Evolutionary conservation across 306 rosid genomes (phyloP), one percentile per base, ranked within the genome.

Genomic region (Prunus davidiana): DNA sequence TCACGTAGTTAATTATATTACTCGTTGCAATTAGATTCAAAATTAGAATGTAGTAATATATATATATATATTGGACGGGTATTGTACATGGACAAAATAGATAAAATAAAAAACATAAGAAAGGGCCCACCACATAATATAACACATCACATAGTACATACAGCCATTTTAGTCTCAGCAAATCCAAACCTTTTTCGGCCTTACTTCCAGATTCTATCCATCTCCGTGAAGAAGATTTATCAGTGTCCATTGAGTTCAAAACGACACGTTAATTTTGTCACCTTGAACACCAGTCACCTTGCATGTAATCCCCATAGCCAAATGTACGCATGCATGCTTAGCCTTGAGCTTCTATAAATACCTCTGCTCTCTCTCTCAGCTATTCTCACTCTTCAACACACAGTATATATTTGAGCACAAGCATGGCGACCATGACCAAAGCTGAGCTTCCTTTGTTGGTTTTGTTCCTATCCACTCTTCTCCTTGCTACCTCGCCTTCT

Each of bases 401-500:
- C 28, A 24, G 22, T 58, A 58, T 24, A 4, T 20, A 24, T n/a
- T 25, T 12, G 16, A 12, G 16, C 10, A 27, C n/a, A 61, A 14
- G 10, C 76, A 78, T 72, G 82, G 28, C 22, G 57, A 11, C 2
- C 32, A 24, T 47, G 12, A 3, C 61, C 2, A 54, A 52, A 38
- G 46, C 67, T n/a, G 71, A 49, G 78, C n/a, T 64, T 25, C 72
- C 73, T 7, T 30, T 27, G 20, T 54, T 64, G 78, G 64, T 64
- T 27, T 71, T 67, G 27, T 65, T 79, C 25, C 58, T 38, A 2
- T 72, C 62, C 30, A 8, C 69, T n/a, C 61, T 72, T 55, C 18
- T 72, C 69, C 68, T 72, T 16, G 68, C 73, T 4, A 28, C 6
- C 50, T 65, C 15, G 27, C 32, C 82, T 61, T 49, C 47, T 56